Conservation (phyloP, 2,329 filamentous ascomycete species). For the Pyricularia grisea region DNA sequence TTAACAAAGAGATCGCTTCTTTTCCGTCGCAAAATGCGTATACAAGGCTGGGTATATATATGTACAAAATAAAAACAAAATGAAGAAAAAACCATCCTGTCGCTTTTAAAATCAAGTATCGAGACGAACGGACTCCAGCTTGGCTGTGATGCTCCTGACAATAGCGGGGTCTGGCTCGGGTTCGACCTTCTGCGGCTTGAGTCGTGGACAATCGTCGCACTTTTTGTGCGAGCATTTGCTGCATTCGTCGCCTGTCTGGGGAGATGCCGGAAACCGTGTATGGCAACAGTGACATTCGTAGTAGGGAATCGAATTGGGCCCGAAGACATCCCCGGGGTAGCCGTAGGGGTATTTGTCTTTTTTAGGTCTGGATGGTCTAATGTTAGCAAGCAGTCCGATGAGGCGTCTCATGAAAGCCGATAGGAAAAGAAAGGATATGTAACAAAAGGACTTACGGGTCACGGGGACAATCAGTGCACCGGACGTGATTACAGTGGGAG, state of each 20-base stretch:
- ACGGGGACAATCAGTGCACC: constrained; percentile 73
- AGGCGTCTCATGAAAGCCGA: background rate
- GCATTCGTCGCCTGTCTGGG: constrained; percentile 45
- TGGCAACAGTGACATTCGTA: constrained; percentile 56
- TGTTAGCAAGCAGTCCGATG: background rate
- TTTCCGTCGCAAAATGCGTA: background rate
- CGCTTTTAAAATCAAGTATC: background rate
- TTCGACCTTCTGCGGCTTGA: constrained; percentile 49
- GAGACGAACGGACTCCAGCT: background rate
- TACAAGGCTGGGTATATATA: background rate
- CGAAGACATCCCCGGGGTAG: constrained; percentile 58
- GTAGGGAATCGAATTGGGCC: constrained; percentile 38
- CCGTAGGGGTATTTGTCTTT: constrained; percentile 60
- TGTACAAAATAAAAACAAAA: background rate
- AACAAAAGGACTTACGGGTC: constrained; percentile 53
- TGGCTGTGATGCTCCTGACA: constrained; percentile 43
- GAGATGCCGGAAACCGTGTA: constrained; percentile 41
- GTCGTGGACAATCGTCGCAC: constrained; percentile 48
- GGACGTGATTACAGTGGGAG: constrained; percentile 57
- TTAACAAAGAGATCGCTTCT: background rate
- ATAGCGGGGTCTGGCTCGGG: constrained; percentile 53
- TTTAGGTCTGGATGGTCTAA: constrained; percentile 41
- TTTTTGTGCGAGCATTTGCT: constrained; percentile 50
- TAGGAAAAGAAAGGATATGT: background rate
- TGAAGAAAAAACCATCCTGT: background rate